Percentiles rank a stretch among this genome's conserved stretches.
phyloP scores from a whole-genome alignment of 331 rosid genomes.

The Rosa hybrid region DNA sequence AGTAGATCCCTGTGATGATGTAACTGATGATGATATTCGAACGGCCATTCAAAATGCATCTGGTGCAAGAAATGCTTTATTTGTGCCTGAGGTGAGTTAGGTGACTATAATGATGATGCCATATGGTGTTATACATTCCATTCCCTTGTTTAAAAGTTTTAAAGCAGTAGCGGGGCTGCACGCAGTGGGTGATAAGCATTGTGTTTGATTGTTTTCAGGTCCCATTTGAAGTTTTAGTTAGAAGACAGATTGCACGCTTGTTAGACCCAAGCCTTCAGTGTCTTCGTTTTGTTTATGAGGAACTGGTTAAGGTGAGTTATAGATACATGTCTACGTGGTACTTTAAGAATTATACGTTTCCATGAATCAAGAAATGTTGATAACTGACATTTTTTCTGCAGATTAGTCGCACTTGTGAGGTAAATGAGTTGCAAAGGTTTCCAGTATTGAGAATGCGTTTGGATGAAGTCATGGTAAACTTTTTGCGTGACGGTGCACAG shows the following conservation, averaged over 20 bases:
- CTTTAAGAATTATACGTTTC: neutral
- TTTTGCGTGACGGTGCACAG: constrained; percentile 36
- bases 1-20: constrained; percentile 46
- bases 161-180: neutral
- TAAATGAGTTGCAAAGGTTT: constrained; percentile 40
- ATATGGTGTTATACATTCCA: constrained; percentile 4
- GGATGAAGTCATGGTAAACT: constrained; percentile 40
- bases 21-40: constrained; percentile 44
- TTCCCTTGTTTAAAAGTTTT: neutral
- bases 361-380: constrained; percentile 19
- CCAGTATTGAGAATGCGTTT: constrained; percentile 42
- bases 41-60: constrained; percentile 49
- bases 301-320: constrained; percentile 38
- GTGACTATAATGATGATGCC: constrained; percentile 26
- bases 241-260: constrained; percentile 44
- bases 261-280: constrained; percentile 56
- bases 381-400: constrained; percentile 23
- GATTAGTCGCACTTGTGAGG: constrained; percentile 44
- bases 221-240: constrained; percentile 46
- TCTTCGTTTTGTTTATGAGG: constrained; percentile 42
- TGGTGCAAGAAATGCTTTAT: constrained; percentile 45
- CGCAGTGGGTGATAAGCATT: neutral
- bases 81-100: constrained; percentile 38
- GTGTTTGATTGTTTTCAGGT: constrained; percentile 28
- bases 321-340: neutral